These are phyloP conservation scores for Antitrichia curtipendula DNA, from an alignment of 225 moss, liverwort and hornwort genomes.

Conservation along the genomic window DNA sequence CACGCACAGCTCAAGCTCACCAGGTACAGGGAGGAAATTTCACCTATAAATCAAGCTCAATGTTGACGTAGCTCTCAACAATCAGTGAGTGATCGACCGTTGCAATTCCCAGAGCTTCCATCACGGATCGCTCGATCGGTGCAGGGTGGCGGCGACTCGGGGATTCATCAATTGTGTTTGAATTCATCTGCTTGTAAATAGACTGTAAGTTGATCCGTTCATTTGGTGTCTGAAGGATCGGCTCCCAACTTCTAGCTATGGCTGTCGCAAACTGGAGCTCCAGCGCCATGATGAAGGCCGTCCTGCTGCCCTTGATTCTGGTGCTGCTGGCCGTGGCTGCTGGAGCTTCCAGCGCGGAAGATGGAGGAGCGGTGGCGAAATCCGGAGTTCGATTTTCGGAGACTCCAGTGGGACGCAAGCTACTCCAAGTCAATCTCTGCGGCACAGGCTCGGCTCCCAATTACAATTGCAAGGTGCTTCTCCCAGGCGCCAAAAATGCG, in stretches of 20 bases:
- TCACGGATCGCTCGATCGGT: no score
- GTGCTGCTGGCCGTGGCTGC: not conserved
- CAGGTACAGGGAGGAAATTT: no score
- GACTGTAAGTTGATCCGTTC: not conserved
- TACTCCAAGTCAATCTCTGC: not conserved
- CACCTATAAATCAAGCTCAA: no score
- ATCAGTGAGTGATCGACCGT: no score
- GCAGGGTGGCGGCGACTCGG: not conserved
- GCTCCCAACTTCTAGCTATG: not conserved
- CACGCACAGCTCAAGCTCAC: no score
- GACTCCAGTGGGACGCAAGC: not conserved
- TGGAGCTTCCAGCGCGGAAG: not conserved
- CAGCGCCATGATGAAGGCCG: not conserved
- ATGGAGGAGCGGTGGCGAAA: not conserved
- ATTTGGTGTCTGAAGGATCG: not conserved
- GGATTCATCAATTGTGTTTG: not conserved
- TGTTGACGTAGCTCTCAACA: no score
- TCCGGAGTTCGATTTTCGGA: not conserved
- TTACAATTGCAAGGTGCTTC: rapidly evolving
- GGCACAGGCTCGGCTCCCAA: not conserved
- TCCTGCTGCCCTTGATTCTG: not conserved
- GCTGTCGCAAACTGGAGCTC: not conserved
- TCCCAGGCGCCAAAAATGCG: not conserved
- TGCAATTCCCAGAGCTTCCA: not conserved
- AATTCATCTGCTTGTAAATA: not conserved